phyloP scores from a whole-genome alignment of 208 protist species.

The Leishmania martiniquensis region DNA sequence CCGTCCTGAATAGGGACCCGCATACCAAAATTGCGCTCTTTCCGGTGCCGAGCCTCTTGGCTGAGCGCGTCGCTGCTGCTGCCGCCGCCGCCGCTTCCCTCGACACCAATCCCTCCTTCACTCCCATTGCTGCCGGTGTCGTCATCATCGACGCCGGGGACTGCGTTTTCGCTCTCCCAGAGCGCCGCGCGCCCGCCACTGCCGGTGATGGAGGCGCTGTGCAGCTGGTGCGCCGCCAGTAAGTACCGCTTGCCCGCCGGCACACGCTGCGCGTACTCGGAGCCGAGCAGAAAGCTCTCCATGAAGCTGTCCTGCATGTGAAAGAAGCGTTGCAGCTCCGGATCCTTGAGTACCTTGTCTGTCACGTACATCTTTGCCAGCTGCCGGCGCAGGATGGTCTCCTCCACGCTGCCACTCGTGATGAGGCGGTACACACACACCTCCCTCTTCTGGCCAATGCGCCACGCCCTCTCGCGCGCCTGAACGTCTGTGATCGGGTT shows the following conservation, averaged over 20 bases:
- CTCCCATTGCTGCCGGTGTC: not conserved
- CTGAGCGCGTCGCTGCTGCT: not conserved
- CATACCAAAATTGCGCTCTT: constrained; percentile 36
- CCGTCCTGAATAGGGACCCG: constrained; percentile 29
- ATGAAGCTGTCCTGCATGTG: constrained; percentile 83
- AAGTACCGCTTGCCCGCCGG: constrained; percentile 62
- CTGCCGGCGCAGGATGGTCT: constrained; percentile 98
- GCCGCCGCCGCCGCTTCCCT: not conserved
- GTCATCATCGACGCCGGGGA: constrained; percentile 18
- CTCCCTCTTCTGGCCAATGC: constrained; percentile 96
- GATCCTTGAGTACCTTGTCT: constrained; percentile 97
- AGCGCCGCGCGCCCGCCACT: constrained; percentile 8
- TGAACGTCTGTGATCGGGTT: constrained; percentile 93
- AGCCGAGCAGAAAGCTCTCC: constrained; percentile 91
- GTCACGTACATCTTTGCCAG: constrained; percentile 95
- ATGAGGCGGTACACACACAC: constrained; percentile 98
- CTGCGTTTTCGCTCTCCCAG: constrained; percentile 22
- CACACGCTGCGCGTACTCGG: constrained; percentile 75
- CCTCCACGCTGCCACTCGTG: constrained; percentile 98
- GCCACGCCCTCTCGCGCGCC: constrained; percentile 94
- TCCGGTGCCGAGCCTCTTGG: not conserved
- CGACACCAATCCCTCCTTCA: not conserved
- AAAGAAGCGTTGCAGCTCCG: constrained; percentile 95
- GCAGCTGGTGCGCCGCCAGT: constrained; percentile 43
- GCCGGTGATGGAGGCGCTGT: constrained; percentile 1